phyloP scores from a whole-genome alignment of 495 filamentous ascomycete species.

The Saxophila tyrrhenica region DNA sequence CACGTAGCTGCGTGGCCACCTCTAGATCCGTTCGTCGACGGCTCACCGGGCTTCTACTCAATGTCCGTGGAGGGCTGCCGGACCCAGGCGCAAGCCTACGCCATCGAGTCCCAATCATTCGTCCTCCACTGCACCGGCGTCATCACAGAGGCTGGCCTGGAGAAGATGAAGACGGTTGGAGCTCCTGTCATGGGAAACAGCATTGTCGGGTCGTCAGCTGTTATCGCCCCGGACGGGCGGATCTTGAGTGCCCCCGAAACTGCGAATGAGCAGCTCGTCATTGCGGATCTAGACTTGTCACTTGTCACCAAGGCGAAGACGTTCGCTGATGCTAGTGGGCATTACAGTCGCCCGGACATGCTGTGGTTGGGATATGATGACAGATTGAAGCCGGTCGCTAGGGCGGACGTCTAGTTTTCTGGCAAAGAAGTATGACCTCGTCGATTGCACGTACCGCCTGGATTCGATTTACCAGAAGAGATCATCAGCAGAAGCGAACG shows the following conservation, averaged over 20 bases:
- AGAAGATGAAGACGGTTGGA: slow-evolving; percentile 28
- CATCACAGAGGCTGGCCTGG: slow-evolving; percentile 34
- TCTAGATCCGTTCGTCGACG: slow-evolving; percentile 4
- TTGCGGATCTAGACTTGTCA: slow-evolving; percentile 12
- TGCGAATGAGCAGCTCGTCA: slow-evolving; percentile 5
- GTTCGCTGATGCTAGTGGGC: slow-evolving; percentile 12
- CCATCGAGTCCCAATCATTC: slow-evolving; percentile 41
- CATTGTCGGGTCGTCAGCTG: slow-evolving; percentile 39
- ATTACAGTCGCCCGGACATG: slow-evolving; percentile 14
- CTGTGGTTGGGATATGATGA: slow-evolving; percentile 14
- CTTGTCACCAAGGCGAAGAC: slow-evolving; percentile 9
- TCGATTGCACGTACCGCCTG: no score
- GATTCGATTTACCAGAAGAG: no score
- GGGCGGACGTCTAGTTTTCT: neutral
- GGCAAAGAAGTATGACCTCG: no score
- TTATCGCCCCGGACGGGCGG: slow-evolving; percentile 46
- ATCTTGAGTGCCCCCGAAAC: slow-evolving; percentile 7
- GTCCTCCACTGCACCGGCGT: slow-evolving; percentile 40
- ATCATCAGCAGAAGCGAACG: no score
- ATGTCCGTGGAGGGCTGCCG: slow-evolving; percentile 34
- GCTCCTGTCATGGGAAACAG: slow-evolving; percentile 28
- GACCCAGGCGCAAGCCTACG: slow-evolving; percentile 37
- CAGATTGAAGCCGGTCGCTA: neutral
- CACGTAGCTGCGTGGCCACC: slow-evolving; percentile 51
- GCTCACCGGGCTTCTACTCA: slow-evolving; percentile 21